A percentile compares a stretch with the other conserved stretches of the same genome.
Evolutionary conservation across 495 filamentous ascomycete species (phyloP).

Genomic region (Elasticomyces elasticus): DNA sequence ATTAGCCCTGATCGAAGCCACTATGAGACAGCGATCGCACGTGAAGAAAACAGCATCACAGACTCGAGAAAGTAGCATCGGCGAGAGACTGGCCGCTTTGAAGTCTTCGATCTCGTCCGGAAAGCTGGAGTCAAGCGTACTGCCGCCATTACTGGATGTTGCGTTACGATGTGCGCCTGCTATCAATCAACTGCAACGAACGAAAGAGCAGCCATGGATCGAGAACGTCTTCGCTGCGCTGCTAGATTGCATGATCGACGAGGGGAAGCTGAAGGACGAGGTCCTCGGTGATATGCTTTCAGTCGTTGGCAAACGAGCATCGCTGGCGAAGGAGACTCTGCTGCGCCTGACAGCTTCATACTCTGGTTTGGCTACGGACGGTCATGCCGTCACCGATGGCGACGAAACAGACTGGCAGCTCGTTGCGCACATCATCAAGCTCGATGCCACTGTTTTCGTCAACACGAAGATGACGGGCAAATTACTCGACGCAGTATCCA

Average conservation of each 20-base stretch:
- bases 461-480: background rate
- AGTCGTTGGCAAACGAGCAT: background rate
- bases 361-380: background rate
- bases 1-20: slow-evolving; percentile 30
- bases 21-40: slow-evolving; percentile 23
- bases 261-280: background rate
- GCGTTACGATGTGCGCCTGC: slow-evolving; percentile 20
- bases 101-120: slow-evolving; percentile 1
- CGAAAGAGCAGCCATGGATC: slow-evolving; percentile 27
- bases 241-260: slow-evolving; percentile 16
- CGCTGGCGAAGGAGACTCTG: background rate
- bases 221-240: slow-evolving; percentile 27
- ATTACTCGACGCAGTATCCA: background rate
- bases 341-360: background rate
- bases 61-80: background rate
- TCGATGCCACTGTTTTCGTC: background rate
- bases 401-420: background rate
- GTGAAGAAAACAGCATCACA: background rate
- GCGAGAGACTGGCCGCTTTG: background rate
- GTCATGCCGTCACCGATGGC: background rate
- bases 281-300: background rate
- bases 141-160: slow-evolving; percentile 27
- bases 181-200: slow-evolving; percentile 16
- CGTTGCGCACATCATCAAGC: background rate
- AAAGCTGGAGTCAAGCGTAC: background rate